Evolutionary conservation across 2,329 filamentous ascomycete genomes (phyloP).

Genomic region (Curvularia sp.): DNA sequence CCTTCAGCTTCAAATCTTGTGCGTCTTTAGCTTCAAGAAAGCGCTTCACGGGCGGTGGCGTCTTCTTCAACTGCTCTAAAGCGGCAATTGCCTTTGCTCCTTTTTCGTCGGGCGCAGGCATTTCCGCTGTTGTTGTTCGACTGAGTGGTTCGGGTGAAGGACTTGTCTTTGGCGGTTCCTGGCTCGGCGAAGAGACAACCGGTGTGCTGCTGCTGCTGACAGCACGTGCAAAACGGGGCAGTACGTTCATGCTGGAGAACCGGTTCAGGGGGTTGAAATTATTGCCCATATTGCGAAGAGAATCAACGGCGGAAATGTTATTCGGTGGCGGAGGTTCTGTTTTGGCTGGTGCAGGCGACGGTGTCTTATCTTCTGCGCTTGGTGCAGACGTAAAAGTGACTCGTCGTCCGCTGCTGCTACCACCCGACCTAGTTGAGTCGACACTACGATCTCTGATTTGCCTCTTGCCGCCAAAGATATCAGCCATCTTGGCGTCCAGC

Average conservation of each 20-base stretch:
- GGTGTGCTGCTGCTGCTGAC: conserved; percentile 53
- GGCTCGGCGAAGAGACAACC: conserved; percentile 49
- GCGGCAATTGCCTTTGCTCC: conserved; percentile 53
- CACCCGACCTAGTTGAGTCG: conserved; percentile 73
- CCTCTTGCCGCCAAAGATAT: conserved; percentile 72
- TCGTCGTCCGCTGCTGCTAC: conserved; percentile 67
- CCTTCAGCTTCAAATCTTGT: conserved; percentile 55
- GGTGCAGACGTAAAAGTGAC: conserved; percentile 55
- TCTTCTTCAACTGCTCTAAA: conserved; percentile 54
- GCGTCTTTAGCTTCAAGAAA: conserved; percentile 57
- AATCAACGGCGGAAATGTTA: conserved; percentile 73
- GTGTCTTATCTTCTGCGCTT: conserved; percentile 33
- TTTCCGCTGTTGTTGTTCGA: conserved; percentile 32
- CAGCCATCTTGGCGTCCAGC: conserved; percentile 67
- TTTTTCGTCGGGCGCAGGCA: conserved; percentile 37
- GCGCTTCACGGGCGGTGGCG: conserved; percentile 55
- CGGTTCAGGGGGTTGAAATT: conserved; percentile 83
- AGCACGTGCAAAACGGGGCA: conserved; percentile 75
- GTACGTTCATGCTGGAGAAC: conserved; percentile 74
- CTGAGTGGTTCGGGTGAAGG: conserved; percentile 29
- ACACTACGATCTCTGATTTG: conserved; percentile 73
- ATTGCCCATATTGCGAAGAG: conserved; percentile 80
- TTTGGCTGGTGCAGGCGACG: conserved; percentile 29
- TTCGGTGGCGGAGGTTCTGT: conserved; percentile 34
- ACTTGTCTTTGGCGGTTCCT: conserved; percentile 38